A percentile compares a stretch with the other conserved stretches of the same genome.
phyloP scores from a whole-genome alignment of 2,329 filamentous ascomycete species.

The Neopestalotiopsis sp. region DNA sequence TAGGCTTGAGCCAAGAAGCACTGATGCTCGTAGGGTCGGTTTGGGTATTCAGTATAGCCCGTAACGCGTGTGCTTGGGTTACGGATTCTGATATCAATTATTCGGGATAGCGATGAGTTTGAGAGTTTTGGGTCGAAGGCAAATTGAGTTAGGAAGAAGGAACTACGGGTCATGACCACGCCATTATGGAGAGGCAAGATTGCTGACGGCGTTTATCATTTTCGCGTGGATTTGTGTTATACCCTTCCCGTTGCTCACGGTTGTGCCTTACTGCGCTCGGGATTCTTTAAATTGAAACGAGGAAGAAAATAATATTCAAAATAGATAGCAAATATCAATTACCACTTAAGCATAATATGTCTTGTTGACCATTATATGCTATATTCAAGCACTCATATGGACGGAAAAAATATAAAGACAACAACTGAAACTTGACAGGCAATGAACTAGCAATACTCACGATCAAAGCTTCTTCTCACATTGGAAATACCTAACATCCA shows the following conservation, averaged over 20 bases:
- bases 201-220: not conserved
- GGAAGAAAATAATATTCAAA: not conserved
- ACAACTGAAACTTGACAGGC: not conserved
- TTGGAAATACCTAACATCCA: too few species aligned
- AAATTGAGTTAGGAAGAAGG: too few species aligned
- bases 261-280: not conserved
- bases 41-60: constrained; percentile 58
- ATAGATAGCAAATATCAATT: not conserved
- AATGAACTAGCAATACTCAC: not conserved
- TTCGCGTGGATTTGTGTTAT: not conserved
- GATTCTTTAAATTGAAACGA: not conserved
- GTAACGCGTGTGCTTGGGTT: constrained; percentile 16
- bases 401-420: too few species aligned
- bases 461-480: too few species aligned
- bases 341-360: not conserved
- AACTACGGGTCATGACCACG: too few species aligned
- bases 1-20: constrained; percentile 46
- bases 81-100: not conserved
- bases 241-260: not conserved
- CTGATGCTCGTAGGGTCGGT: constrained; percentile 50
- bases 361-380: too few species aligned
- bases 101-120: not conserved
- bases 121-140: too few species aligned
- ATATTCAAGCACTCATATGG: too few species aligned
- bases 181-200: not conserved